Evolutionary conservation across 2,329 filamentous ascomycete genomes (phyloP), one percentile per base, ranked within the genome.

Genomic region (Emergomyces africanus): DNA sequence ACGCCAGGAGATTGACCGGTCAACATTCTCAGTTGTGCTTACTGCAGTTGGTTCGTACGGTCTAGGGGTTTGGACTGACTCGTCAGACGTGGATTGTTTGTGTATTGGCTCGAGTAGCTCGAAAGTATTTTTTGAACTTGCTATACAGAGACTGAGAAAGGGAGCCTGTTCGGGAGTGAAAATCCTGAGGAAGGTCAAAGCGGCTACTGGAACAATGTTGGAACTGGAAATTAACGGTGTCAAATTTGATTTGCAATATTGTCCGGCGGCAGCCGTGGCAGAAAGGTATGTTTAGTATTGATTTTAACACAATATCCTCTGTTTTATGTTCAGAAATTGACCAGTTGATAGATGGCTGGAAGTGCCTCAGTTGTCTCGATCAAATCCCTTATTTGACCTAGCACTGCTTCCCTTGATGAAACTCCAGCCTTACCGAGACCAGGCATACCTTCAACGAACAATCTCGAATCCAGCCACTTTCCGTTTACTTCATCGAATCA

Each of bases 171-270:
- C 70, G 23, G 77, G 73, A 0, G 69, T 86, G 42, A 75, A 68
- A 25, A 73, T 86, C 12, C 65, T 86, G 18, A 78, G 83, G 48
- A 80, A 79, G 56, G 81, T 86, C 9, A 79, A 80, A 53, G 79
- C 83, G 1, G 77, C 77, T 54, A 79, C 81, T 0, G 83, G 83
- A 9, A 83, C 79, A 0, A 86, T 86, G 81, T 74, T 88, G 5
- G 83, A 87, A 64, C 71, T 88, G 4, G 78, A 80, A 48, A 73
- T 86, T n/a, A 67, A 72, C 3, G 79, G 77, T 10, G 73, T 87
- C 64, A 82, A 77, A 61, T 76, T 86, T 65, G 83, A 87, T 66
- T 71, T 89, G 54, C 84, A 87, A 61, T 88, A 88, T 67, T 87
- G 83, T 63, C 78, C 82, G 5, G 81, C 84, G 1, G 72, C 77